These are phyloP conservation scores for Saccharomycopsis sp. DNA, from an alignment of 805 yeast species.

Conservation along the genomic window DNA sequence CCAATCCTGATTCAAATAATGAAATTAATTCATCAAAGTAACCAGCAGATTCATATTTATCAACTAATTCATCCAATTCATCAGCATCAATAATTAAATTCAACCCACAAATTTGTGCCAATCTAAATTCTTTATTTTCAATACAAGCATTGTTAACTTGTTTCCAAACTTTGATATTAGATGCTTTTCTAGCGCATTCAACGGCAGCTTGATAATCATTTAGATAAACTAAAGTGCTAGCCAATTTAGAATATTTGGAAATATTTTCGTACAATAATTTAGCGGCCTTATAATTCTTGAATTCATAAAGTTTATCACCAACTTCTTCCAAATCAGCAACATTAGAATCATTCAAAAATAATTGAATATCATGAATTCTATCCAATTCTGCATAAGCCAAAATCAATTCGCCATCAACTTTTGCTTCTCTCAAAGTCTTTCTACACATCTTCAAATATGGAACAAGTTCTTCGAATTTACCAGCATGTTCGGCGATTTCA, in stretches of 20 bases:
- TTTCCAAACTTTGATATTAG: slow-evolving; percentile 91
- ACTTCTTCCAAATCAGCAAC: slow-evolving; percentile 88
- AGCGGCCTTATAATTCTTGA: slow-evolving; percentile 85
- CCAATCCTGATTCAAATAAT: slow-evolving; percentile 90
- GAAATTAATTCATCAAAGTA: slow-evolving; percentile 88
- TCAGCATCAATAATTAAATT: slow-evolving; percentile 96
- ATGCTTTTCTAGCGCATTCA: slow-evolving; percentile 97
- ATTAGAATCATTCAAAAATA: slow-evolving; percentile 75
- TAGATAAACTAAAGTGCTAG: slow-evolving; percentile 90
- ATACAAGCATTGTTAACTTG: slow-evolving; percentile 96
- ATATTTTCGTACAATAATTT: slow-evolving; percentile 78
- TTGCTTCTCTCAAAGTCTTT: slow-evolving; percentile 81
- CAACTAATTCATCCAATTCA: slow-evolving; percentile 84
- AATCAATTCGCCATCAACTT: slow-evolving; percentile 86
- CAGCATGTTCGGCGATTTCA: slow-evolving; percentile 92
- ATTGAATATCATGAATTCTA: slow-evolving; percentile 73
- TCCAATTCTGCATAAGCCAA: slow-evolving; percentile 78
- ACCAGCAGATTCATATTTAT: slow-evolving; percentile 81
- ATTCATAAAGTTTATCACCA: slow-evolving; percentile 84
- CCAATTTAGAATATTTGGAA: slow-evolving; percentile 91
- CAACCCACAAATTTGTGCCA: slow-evolving; percentile 98
- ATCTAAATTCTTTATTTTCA: slow-evolving; percentile 87
- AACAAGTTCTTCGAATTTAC: slow-evolving; percentile 89
- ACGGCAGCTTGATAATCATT: slow-evolving; percentile 95
- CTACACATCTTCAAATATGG: slow-evolving; percentile 89